Conservation (phyloP, 108 stramenopile genomes). For the Nitzschia inconspicua region DNA sequence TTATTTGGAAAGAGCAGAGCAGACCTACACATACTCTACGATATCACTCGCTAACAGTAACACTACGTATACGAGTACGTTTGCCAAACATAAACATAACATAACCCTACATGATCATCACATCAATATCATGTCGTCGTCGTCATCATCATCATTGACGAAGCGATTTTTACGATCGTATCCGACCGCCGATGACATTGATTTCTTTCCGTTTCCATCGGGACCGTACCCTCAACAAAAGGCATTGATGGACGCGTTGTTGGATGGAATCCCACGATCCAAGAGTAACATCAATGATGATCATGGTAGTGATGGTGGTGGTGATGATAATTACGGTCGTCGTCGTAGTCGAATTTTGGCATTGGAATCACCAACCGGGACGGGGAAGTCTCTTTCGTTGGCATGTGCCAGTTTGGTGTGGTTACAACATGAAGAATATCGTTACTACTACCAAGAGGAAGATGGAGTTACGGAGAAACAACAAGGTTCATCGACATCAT, state of each 20-base stretch:
- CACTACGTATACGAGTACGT: too few species aligned
- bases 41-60: too few species aligned
- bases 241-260: constrained; percentile 72
- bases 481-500: background rate
- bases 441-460: constrained; percentile 14
- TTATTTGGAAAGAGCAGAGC: too few species aligned
- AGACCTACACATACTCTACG: too few species aligned
- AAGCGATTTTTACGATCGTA: background rate
- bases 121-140: too few species aligned
- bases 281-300: background rate
- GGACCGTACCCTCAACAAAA: constrained; percentile 73
- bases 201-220: constrained; percentile 67
- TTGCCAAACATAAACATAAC: too few species aligned
- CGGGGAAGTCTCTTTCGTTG: constrained; percentile 74
- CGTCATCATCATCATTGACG: background rate
- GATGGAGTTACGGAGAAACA: background rate
- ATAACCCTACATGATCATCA: background rate
- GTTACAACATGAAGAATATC: constrained; percentile 54
- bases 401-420: constrained; percentile 78
- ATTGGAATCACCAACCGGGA: constrained; percentile 84
- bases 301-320: background rate
- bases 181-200: constrained; percentile 28
- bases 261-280: constrained; percentile 35
- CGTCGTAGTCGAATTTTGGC: constrained; percentile 42
- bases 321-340: background rate